Percentiles rank a stretch among this genome's conserved stretches.
Conservation (phyloP, 139 green algal genomes). For the Bryopsis sp. region DNA sequence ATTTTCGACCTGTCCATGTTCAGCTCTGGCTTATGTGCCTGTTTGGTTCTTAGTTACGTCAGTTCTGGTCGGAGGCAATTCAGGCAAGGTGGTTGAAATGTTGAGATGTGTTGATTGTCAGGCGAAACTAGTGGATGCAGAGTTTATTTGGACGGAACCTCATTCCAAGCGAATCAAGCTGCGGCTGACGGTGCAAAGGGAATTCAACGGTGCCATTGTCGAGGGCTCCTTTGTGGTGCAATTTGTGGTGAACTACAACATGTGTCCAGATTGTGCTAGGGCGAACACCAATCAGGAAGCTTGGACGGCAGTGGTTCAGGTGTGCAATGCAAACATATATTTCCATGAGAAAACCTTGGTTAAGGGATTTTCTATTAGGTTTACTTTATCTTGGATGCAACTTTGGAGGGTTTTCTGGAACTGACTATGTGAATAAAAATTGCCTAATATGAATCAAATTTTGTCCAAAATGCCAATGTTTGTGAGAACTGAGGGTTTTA, state of each 20-base stretch:
- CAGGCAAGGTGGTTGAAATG: no score
- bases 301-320: conserved; percentile 88
- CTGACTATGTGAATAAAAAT: no score
- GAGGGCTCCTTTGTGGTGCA: conserved; percentile 95
- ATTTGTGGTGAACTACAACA: conserved; percentile 88
- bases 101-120: no score
- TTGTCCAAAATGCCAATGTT: not conserved
- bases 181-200: conserved; percentile 82
- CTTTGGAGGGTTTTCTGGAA: no score
- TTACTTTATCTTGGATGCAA: no score
- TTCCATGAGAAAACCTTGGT: not conserved
- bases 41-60: no score
- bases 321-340: no score
- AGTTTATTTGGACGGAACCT: conserved; percentile 98
- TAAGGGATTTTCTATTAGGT: no score
- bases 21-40: no score
- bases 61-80: no score
- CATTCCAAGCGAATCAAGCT: conserved; percentile 93
- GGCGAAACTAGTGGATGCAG: conserved; percentile 96
- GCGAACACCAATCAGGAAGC: conserved; percentile 84
- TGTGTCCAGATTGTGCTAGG: conserved; percentile 87
- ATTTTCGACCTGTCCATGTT: no score
- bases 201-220: conserved; percentile 73
- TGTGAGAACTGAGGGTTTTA: no score
- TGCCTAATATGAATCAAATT: not conserved